These are phyloP conservation scores for Candida insectalens DNA, from an alignment of 805 yeast genomes.

Conservation along the genomic window DNA sequence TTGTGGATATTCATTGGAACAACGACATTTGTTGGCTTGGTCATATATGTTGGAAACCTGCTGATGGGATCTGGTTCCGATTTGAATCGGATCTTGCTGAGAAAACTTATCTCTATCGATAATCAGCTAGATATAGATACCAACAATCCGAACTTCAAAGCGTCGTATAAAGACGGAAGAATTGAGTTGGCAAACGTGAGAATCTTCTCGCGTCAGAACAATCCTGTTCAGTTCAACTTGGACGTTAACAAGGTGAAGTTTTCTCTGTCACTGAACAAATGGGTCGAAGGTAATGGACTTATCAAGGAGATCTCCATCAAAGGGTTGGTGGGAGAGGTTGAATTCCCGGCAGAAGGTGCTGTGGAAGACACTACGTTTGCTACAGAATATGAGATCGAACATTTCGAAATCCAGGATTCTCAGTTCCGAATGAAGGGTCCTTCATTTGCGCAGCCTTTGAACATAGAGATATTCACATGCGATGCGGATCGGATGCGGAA, in stretches of 20 bases:
- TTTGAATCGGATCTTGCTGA: constrained; percentile 17
- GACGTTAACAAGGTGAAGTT: constrained; percentile 33
- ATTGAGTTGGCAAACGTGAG: constrained; percentile 34
- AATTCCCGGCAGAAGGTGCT: constrained; percentile 8
- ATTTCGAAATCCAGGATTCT: constrained; percentile 42
- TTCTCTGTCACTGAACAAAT: constrained; percentile 39
- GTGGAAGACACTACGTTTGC: constrained; percentile 15
- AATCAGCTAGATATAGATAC: constrained; percentile 20
- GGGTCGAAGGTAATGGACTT: constrained; percentile 47
- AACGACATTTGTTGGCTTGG: constrained; percentile 41
- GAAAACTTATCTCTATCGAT: constrained; percentile 23
- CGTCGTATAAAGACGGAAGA: constrained; percentile 40
- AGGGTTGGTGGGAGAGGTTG: constrained; percentile 34
- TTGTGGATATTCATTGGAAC: constrained; percentile 49
- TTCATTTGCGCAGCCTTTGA: constrained; percentile 25
- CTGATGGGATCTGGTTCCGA: constrained; percentile 15
- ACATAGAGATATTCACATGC: constrained; percentile 53
- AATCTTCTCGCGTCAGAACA: constrained; percentile 10
- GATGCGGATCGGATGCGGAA: constrained; percentile 53
- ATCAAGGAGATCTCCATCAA: constrained; percentile 37
- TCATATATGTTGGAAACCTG: constrained; percentile 34
- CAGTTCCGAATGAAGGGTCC: constrained; percentile 25
- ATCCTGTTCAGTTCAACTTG: constrained; percentile 22
- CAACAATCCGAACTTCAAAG: constrained; percentile 25
- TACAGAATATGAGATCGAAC: constrained; percentile 28